These are phyloP conservation scores for Penicillium coffeae DNA, from an alignment of 495 filamentous ascomycete genomes.

Conservation along the genomic window DNA sequence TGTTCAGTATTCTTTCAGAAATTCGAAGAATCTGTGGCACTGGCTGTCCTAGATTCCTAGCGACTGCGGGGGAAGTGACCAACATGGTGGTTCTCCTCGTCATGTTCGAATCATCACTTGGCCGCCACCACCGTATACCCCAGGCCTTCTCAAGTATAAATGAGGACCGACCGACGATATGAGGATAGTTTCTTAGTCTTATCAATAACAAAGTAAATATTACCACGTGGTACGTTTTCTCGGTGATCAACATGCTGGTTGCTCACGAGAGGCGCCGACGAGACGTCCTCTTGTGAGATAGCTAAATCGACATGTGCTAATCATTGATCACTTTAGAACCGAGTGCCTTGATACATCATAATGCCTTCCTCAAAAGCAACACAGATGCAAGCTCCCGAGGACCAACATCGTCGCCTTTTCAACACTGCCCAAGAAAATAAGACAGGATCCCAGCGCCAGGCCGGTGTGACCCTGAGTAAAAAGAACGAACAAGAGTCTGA, in stretches of 20 bases:
- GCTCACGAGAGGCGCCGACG: neutral
- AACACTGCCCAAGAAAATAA: conserved; percentile 22
- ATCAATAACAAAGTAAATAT: neutral
- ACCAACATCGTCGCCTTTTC: conserved; percentile 22
- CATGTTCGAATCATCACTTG: conserved; percentile 17
- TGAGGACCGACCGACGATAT: no score
- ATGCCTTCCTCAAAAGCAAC: conserved; percentile 33
- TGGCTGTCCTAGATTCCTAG: conserved; percentile 6
- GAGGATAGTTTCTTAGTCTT: neutral
- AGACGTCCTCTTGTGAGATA: neutral
- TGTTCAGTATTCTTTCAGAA: conserved; percentile 5
- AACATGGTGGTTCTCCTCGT: conserved; percentile 25
- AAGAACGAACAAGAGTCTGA: conserved; percentile 10
- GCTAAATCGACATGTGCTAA: neutral
- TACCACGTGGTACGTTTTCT: neutral
- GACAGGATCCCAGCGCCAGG: conserved; percentile 5
- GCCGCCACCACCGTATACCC: conserved; percentile 14
- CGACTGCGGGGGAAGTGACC: conserved; percentile 14
- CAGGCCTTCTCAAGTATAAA: conserved; percentile 9
- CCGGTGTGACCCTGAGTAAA: conserved; percentile 4
- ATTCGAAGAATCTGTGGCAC: conserved; percentile 13
- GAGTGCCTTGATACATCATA: no score
- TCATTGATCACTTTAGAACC: neutral
- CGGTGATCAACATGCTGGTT: neutral
- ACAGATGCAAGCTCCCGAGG: conserved; percentile 21